Percentiles rank a stretch among this genome's conserved stretches.
Conservation (phyloP, 164 flowering plant species). For the Macadamia integrifolia region DNA sequence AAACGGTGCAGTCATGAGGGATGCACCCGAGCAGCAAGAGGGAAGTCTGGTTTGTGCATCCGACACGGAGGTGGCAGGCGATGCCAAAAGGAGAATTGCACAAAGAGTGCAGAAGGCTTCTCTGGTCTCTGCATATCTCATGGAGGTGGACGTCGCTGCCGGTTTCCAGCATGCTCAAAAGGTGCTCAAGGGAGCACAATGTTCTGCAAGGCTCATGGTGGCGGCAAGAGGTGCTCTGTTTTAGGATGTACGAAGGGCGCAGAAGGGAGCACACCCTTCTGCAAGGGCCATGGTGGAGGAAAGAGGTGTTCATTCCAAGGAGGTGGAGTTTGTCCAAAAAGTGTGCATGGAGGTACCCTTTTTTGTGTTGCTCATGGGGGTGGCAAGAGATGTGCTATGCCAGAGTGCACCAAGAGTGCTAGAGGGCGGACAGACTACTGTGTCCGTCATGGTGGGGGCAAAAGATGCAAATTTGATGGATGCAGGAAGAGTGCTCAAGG, state of each 20-base stretch:
- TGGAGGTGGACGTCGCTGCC: not conserved
- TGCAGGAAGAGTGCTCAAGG: slow-evolving; percentile 1
- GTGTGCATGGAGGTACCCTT: not conserved
- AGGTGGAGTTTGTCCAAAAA: not conserved
- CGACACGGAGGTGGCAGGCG: not conserved
- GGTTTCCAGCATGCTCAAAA: not conserved
- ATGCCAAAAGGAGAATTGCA: not conserved
- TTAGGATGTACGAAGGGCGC: not conserved
- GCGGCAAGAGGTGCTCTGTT: not conserved
- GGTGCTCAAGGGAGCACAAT: not conserved
- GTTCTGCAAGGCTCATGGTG: not conserved
- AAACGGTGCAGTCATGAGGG: not conserved
- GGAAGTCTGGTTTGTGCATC: not conserved
- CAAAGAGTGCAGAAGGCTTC: not conserved
- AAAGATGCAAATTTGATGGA: not conserved
- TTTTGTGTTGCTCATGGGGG: not conserved
- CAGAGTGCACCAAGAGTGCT: slow-evolving; percentile 1
- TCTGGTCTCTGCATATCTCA: not conserved
- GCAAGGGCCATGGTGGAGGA: not conserved
- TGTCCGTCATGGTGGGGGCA: slow-evolving; percentile 1
- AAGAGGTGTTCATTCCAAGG: not conserved
- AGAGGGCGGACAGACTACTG: not conserved
- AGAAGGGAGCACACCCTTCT: not conserved
- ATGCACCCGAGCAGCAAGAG: not conserved
- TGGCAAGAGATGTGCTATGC: not conserved